Percentiles rank a stretch among this genome's conserved stretches.
These are phyloP conservation scores for Ceratobasidium sp. DNA, from an alignment of 1,284 basidiomycete species.

Conservation along the genomic window DNA sequence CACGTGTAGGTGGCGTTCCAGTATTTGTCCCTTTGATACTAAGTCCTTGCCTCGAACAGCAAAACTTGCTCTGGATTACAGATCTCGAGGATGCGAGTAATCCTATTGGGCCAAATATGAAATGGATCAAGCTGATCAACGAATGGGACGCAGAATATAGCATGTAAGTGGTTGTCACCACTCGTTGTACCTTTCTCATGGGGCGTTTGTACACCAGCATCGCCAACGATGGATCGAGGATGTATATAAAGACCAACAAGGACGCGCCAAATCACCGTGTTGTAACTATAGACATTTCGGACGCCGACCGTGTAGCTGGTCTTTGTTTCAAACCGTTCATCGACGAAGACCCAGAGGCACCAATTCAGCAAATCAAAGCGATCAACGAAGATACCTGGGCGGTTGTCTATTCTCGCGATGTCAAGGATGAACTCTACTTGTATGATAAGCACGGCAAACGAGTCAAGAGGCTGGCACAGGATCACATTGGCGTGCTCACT, in stretches of 20 bases:
- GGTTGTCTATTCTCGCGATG: constrained; percentile 79
- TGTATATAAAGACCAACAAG: constrained; percentile 75
- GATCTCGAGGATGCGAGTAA: constrained; percentile 64
- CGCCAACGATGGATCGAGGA: constrained; percentile 70
- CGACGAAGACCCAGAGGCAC: constrained; percentile 74
- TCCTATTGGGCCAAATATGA: constrained; percentile 69
- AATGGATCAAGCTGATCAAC: constrained; percentile 75
- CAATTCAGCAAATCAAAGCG: constrained; percentile 51
- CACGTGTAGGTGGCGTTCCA: constrained; percentile 60
- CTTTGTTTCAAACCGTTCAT: constrained; percentile 68
- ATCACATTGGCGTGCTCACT: constrained; percentile 76
- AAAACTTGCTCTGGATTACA: constrained; percentile 79
- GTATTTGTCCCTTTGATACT: neutral
- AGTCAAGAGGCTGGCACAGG: constrained; percentile 68
- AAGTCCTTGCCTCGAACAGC: constrained; percentile 57
- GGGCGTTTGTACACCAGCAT: constrained; percentile 58
- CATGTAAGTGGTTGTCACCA: neutral
- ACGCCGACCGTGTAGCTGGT: constrained; percentile 55
- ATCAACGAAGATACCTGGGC: constrained; percentile 71
- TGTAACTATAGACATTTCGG: constrained; percentile 71
- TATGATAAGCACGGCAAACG: constrained; percentile 68
- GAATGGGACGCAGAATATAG: constrained; percentile 55
- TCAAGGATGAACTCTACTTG: constrained; percentile 84
- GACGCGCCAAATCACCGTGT: constrained; percentile 74
- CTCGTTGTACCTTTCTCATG: neutral